phyloP scores from a whole-genome alignment of 148 eudicot genomes.

The Arbutus unedo region DNA sequence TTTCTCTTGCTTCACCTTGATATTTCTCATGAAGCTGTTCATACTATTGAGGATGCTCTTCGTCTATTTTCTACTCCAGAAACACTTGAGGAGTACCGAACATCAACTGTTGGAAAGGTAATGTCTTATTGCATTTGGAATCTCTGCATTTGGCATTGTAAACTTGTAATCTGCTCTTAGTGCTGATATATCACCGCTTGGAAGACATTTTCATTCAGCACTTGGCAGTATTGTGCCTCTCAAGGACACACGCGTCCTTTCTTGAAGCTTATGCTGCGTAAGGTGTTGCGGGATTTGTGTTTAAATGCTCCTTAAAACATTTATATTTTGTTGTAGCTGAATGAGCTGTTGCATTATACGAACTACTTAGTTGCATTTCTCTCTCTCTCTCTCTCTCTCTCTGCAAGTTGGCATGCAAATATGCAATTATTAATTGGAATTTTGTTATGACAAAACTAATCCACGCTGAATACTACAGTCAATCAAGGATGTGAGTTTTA shows the following conservation, averaged over 20 bases:
- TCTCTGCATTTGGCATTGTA: not conserved
- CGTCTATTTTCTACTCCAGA: conserved; percentile 55
- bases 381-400: not conserved
- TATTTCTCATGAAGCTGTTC: conserved; percentile 59
- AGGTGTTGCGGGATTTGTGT: not conserved
- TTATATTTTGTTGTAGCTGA: not conserved
- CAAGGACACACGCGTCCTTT: not conserved
- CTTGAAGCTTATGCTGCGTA: not conserved
- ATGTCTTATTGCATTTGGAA: not conserved
- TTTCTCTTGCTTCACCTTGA: conserved; percentile 73
- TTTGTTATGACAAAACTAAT: not conserved
- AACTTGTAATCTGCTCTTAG: not conserved
- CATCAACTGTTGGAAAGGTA: conserved; percentile 74
- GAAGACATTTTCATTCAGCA: not conserved
- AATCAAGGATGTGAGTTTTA: not conserved
- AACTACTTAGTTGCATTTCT: not conserved
- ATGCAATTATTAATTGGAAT: not conserved
- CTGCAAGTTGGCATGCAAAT: not conserved
- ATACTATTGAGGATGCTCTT: conserved; percentile 63
- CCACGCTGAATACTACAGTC: not conserved
- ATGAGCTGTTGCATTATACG: not conserved
- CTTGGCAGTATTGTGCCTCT: not conserved
- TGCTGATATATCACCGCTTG: not conserved
- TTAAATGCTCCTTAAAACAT: not conserved
- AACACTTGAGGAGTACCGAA: conserved; percentile 60